Evolutionary conservation across 257 asterid genomes (phyloP).

Genomic region (Solanum peruvianum): DNA sequence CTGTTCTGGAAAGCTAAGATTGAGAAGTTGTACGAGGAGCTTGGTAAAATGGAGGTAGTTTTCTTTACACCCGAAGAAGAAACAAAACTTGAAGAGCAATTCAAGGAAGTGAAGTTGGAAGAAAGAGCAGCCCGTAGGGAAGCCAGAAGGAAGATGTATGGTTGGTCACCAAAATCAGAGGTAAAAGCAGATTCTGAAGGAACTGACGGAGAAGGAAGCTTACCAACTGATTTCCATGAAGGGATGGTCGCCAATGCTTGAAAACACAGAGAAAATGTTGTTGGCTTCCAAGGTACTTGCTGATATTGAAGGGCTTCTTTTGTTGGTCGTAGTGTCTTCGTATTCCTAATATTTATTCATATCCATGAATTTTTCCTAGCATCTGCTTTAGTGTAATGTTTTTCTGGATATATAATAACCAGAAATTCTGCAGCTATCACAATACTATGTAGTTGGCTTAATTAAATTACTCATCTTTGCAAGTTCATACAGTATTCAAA

Average conservation of each 20-base stretch:
- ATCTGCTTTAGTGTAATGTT: neutral
- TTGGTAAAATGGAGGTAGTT: conserved; percentile 78
- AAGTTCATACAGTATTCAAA: neutral
- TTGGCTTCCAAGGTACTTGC: neutral
- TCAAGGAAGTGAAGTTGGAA: conserved; percentile 41
- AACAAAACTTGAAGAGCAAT: conserved; percentile 46
- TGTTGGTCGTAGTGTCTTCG: neutral
- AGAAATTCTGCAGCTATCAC: neutral
- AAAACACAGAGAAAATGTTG: neutral
- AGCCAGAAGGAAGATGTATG: conserved; percentile 56
- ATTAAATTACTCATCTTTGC: neutral
- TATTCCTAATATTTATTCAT: neutral
- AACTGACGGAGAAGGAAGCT: conserved; percentile 7
- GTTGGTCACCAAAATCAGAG: conserved; percentile 41
- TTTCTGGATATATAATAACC: neutral
- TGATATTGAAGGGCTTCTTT: neutral
- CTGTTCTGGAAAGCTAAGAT: conserved; percentile 85
- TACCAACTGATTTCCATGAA: conserved; percentile 26
- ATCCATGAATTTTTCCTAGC: neutral
- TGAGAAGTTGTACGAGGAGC: conserved; percentile 78
- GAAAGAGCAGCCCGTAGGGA: conserved; percentile 53
- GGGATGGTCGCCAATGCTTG: no score
- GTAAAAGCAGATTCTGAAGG: conserved; percentile 17
- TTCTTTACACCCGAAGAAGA: conserved; percentile 82
- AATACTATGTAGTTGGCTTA: neutral